These are phyloP conservation scores for Parasarocladium wereldwijsianum DNA, from an alignment of 2,329 filamentous ascomycete genomes.

Conservation along the genomic window DNA sequence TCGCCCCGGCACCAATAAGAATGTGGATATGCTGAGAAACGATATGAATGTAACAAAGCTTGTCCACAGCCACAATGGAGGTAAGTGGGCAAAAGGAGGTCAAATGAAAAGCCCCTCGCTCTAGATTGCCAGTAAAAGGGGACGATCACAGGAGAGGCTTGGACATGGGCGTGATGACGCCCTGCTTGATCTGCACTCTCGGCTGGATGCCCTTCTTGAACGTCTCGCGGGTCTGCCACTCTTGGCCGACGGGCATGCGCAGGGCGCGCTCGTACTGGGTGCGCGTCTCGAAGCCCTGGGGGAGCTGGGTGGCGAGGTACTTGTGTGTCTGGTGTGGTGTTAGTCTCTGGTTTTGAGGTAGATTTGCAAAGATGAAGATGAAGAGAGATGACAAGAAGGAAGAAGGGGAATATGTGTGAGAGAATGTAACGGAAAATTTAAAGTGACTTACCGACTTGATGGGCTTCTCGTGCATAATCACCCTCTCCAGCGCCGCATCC, in stretches of 20 bases:
- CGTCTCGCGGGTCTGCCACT: slow-evolving; percentile 93
- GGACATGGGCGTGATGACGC: slow-evolving; percentile 74
- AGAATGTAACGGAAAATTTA: background rate
- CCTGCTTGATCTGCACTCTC: slow-evolving; percentile 78
- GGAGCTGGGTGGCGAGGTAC: slow-evolving; percentile 71
- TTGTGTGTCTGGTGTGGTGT: slow-evolving; percentile 50
- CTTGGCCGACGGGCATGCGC: slow-evolving; percentile 73
- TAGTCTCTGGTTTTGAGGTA: background rate
- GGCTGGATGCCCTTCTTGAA: slow-evolving; percentile 86
- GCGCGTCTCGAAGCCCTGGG: slow-evolving; percentile 76
- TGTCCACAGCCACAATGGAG: too few species aligned
- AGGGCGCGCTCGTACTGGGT: slow-evolving; percentile 85
- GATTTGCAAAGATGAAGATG: background rate
- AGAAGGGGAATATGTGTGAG: background rate
- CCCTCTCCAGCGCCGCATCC: slow-evolving; percentile 67
- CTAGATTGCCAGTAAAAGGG: too few species aligned
- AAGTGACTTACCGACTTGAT: slow-evolving; percentile 57
- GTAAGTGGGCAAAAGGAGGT: too few species aligned
- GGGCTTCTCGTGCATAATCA: slow-evolving; percentile 86
- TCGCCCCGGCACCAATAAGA: too few species aligned
- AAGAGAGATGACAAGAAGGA: slow-evolving; percentile 1
- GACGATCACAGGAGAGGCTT: too few species aligned
- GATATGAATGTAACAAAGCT: too few species aligned
- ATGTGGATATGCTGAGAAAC: too few species aligned
- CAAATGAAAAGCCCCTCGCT: too few species aligned